A percentile compares a stretch with the other conserved stretches of the same genome.
Conservation (phyloP, 2,329 filamentous ascomycete genomes). For the Aurifilum marmelostoma region DNA sequence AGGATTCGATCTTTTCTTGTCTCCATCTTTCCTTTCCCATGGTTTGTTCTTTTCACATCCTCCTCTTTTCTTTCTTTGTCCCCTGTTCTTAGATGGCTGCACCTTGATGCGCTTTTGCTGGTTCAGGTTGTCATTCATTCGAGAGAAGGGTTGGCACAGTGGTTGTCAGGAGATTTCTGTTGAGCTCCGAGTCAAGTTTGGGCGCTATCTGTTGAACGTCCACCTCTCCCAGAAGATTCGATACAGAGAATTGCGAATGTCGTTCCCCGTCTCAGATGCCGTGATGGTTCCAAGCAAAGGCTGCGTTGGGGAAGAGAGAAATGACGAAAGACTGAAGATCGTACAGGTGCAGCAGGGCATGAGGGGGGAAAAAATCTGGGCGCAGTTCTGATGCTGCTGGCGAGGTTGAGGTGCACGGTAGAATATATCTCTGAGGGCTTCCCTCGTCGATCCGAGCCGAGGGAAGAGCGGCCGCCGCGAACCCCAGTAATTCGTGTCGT, state of each 20-base stretch:
- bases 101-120: constrained; percentile 23
- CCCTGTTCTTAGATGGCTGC: constrained; percentile 10
- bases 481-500: constrained; percentile 23
- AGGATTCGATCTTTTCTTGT: constrained; percentile 13
- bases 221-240: constrained; percentile 26
- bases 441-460: constrained; percentile 20
- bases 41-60: not conserved
- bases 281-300: constrained; percentile 27
- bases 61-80: not conserved
- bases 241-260: constrained; percentile 19
- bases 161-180: constrained; percentile 31
- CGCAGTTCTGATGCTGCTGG: constrained; percentile 25
- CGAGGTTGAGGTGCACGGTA: constrained; percentile 23
- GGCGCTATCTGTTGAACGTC: constrained; percentile 31
- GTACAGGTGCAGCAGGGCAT: constrained; percentile 28
- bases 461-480: constrained; percentile 23
- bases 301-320: constrained; percentile 23
- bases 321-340: constrained; percentile 25
- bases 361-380: constrained; percentile 27
- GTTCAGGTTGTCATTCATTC: constrained; percentile 30
- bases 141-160: constrained; percentile 28
- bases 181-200: constrained; percentile 31
- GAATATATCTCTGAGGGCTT: constrained; percentile 14
- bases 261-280: constrained; percentile 27
- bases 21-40: not conserved